Evolutionary conservation across 2,329 filamentous ascomycete genomes (phyloP), one percentile per base, ranked within the genome.

Genomic region (Periconia sp.): DNA sequence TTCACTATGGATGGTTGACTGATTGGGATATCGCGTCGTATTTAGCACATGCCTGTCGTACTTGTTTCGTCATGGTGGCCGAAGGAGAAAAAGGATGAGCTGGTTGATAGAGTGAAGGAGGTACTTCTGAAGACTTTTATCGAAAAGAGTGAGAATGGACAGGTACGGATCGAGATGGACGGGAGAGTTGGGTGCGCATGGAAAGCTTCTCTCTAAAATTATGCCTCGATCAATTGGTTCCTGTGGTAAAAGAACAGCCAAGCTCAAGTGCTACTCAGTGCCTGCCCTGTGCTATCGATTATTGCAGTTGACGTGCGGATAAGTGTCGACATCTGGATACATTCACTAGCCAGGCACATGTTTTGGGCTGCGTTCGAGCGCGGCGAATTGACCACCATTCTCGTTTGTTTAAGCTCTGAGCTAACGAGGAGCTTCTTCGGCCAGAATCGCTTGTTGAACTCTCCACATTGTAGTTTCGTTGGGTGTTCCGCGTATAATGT

Each of bases 31-130:
- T 11, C 19, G 41, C 18, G 19, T 27, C 27, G 9, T 20, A 13
- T 20, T 30, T 30, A 23, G 41, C 41, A 43, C 17, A 56, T 68
- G 51, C 55, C 60, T 42, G 33, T 69, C 20, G 41, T 27, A 3
- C 27, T 65, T 35, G 23, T 70, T 19, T 49, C 41, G 44, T 44
- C 27, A 45, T 49, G 31, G 19, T 65, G 62, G 66, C 49, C 49
- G 5, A 60, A 64, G 51, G 51, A 47, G 20, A 53, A 58, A 55
- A 62, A 56, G 50, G 54, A 56, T 11, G 45, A 47, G 35, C 47
- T 47, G 37, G 2, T 57, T n/a, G 45, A 50, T 46, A 50, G 52
- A 30, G 41, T 63, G n/a, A 47, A 31, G 33, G 47, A 35, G 37
- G 50, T 50, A 23, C 53, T 66, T 52, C 52, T 45, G 44, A 48